Percentiles rank a stretch among this genome's conserved stretches.
Conservation (phyloP, 2,329 filamentous ascomycete genomes). For the Verticillium nonalfalfae region DNA sequence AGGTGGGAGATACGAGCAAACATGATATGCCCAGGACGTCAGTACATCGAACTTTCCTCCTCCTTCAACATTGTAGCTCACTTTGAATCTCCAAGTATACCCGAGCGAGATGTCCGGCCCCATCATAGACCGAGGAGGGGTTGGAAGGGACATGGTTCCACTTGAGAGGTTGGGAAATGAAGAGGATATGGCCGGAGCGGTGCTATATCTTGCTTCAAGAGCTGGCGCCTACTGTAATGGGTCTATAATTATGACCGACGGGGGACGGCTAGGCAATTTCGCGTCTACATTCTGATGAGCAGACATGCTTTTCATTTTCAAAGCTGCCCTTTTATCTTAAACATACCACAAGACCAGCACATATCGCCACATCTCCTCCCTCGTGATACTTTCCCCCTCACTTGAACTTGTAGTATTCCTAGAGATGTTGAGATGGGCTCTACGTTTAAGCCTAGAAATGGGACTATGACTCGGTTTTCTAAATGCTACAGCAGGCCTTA, state of each 20-base stretch:
- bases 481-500: neutral
- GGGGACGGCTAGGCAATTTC: constrained; percentile 49
- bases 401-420: too few relatives aligned
- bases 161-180: constrained; percentile 51
- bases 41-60: constrained; percentile 17
- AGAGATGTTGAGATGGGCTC: too few relatives aligned
- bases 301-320: too few relatives aligned
- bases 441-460: too few relatives aligned
- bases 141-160: constrained; percentile 39
- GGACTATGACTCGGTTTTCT: too few relatives aligned
- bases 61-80: constrained; percentile 8
- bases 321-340: too few relatives aligned
- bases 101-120: constrained; percentile 53
- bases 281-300: constrained; percentile 42
- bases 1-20: constrained; percentile 53
- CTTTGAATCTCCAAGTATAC: constrained; percentile 34
- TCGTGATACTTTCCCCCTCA: too few relatives aligned
- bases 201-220: constrained; percentile 57
- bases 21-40: constrained; percentile 39
- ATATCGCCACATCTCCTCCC: too few relatives aligned
- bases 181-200: constrained; percentile 53
- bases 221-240: constrained; percentile 63
- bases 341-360: too few relatives aligned
- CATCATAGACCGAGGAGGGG: constrained; percentile 32
- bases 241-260: constrained; percentile 54